Evolutionary conservation across 352 stramenopile species (phyloP).

Genomic region (Globisporangium paddicum): DNA sequence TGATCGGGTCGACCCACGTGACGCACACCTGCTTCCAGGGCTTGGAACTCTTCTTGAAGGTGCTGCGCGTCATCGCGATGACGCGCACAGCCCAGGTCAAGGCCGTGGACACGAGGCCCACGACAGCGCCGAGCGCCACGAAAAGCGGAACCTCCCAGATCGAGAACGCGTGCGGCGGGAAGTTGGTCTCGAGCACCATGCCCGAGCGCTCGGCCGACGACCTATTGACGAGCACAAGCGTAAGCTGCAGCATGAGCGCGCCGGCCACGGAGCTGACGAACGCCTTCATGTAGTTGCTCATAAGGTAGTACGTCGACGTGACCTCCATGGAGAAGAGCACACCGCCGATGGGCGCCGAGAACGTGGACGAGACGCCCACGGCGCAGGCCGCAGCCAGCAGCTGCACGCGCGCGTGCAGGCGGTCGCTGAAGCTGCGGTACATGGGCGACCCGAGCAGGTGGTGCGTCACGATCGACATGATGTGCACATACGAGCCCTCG

Average conservation of each 20-base stretch:
- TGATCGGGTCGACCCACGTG: conserved; percentile 60
- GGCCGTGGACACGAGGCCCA: conserved; percentile 49
- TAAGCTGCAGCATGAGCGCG: conserved; percentile 71
- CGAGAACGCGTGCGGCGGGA: conserved; percentile 44
- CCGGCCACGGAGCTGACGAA: conserved; percentile 83
- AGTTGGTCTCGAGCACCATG: conserved; percentile 44
- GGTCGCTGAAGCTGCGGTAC: conserved; percentile 75
- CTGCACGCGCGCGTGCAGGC: conserved; percentile 79
- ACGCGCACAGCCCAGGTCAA: conserved; percentile 62
- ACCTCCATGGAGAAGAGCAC: conserved; percentile 96
- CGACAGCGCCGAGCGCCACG: conserved; percentile 41
- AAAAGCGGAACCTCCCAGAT: conserved; percentile 79
- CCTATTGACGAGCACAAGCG: conserved; percentile 52
- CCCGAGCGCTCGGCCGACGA: conserved; percentile 41
- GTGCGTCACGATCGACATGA: conserved; percentile 91
- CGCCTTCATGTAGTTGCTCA: conserved; percentile 88
- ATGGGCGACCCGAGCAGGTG: conserved; percentile 75
- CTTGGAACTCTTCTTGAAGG: conserved; percentile 32
- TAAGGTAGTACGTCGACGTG: conserved; percentile 85
- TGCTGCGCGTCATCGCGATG: conserved; percentile 36
- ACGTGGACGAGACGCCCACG: conserved; percentile 90
- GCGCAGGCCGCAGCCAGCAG: conserved; percentile 89
- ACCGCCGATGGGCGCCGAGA: conserved; percentile 91
- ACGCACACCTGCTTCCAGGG: conserved; percentile 49
- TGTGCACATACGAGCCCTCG: conserved; percentile 98